Percentiles rank a stretch among this genome's conserved stretches.
Conservation (phyloP, 768 basidiomycete genomes). For the Suillus decipiens region DNA sequence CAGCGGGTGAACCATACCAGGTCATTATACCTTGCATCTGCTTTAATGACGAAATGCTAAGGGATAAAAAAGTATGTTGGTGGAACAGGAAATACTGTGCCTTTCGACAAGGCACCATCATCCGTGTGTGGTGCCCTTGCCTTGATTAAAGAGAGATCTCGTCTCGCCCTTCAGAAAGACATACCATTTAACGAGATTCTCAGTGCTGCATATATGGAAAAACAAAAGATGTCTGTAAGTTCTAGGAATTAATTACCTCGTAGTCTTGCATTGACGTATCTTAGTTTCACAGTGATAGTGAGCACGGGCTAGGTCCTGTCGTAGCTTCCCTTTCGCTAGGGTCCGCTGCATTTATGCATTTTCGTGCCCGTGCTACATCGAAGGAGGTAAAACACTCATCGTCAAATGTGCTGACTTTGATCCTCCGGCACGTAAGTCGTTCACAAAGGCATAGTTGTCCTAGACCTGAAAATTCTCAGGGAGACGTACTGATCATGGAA, state of each 20-base stretch:
- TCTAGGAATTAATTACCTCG: background rate
- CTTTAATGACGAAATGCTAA: constrained; percentile 14
- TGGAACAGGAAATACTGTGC: constrained; percentile 70
- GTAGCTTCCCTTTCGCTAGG: constrained; percentile 80
- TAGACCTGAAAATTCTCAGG: constrained; percentile 42
- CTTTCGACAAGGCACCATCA: constrained; percentile 57
- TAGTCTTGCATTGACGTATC: constrained; percentile 15
- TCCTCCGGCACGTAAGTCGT: constrained; percentile 63
- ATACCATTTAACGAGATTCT: constrained; percentile 75
- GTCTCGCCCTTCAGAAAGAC: constrained; percentile 41
- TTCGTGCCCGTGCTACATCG: constrained; percentile 51
- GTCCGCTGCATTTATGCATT: constrained; percentile 78
- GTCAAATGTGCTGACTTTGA: constrained; percentile 49
- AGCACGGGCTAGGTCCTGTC: constrained; percentile 68
- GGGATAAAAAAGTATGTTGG: constrained; percentile 63
- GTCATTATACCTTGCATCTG: constrained; percentile 33
- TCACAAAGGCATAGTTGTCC: constrained; percentile 5
- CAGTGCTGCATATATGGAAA: constrained; percentile 82
- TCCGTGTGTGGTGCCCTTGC: constrained; percentile 60
- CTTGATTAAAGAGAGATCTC: constrained; percentile 59
- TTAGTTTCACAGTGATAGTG: constrained; percentile 81
- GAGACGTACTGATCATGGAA: constrained; percentile 80
- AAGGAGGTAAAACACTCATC: constrained; percentile 30
- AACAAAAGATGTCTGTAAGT: constrained; percentile 80
- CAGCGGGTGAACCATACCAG: constrained; percentile 82